These are phyloP conservation scores for Ogataea pini DNA, from an alignment of 805 yeast genomes.

Conservation along the genomic window DNA sequence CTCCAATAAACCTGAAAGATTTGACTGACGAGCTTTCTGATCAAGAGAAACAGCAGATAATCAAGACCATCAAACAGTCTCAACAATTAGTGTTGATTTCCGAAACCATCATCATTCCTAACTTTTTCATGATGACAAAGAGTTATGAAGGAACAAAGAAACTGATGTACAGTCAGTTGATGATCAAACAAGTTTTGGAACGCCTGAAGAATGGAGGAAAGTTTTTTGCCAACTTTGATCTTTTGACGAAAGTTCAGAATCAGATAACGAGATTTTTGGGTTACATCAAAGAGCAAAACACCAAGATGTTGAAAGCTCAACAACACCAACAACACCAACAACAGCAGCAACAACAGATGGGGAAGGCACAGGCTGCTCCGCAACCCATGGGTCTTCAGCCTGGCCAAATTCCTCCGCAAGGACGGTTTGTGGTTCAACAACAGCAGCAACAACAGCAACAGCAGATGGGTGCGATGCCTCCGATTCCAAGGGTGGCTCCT, in stretches of 20 bases:
- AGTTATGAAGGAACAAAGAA: slow-evolving; percentile 75
- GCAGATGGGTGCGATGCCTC: slow-evolving; percentile 5
- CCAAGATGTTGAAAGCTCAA: slow-evolving; percentile 29
- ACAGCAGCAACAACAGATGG: slow-evolving; percentile 12
- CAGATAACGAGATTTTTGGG: slow-evolving; percentile 77
- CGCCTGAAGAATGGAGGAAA: slow-evolving; percentile 50
- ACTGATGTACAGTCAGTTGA: slow-evolving; percentile 73
- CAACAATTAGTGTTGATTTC: slow-evolving; percentile 66
- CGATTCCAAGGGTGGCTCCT: slow-evolving; percentile 16
- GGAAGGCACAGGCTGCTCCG: slow-evolving; percentile 17
- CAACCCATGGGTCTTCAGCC: slow-evolving; percentile 18
- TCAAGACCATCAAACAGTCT: slow-evolving; percentile 52
- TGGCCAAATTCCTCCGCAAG: slow-evolving; percentile 20
- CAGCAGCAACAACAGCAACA: slow-evolving; percentile 17
- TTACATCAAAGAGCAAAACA: slow-evolving; percentile 62
- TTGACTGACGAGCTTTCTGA: slow-evolving; percentile 60
- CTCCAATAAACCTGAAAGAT: slow-evolving; percentile 66
- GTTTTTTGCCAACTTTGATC: slow-evolving; percentile 71
- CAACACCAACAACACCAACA: slow-evolving; percentile 25
- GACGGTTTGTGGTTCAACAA: slow-evolving; percentile 21
- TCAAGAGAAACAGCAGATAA: slow-evolving; percentile 63
- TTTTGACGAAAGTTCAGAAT: slow-evolving; percentile 65
- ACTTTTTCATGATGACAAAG: slow-evolving; percentile 73
- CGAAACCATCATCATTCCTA: slow-evolving; percentile 70
- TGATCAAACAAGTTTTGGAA: slow-evolving; percentile 76